Evolutionary conservation across 768 basidiomycete species (phyloP), one percentile per base, ranked within the genome.

Genomic region (Kwoniella sp.): DNA sequence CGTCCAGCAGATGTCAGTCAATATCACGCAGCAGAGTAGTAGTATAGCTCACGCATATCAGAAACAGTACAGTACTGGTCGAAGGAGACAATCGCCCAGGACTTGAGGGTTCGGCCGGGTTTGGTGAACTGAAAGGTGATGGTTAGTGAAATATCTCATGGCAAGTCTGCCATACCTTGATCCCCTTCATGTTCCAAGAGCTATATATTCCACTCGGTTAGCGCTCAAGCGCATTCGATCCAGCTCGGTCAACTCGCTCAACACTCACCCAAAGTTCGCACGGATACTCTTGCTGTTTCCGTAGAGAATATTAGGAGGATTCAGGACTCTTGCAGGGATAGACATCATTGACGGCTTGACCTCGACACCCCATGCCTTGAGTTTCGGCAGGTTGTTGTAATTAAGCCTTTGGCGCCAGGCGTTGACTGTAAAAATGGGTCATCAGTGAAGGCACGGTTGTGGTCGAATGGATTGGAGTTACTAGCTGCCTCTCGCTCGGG

Each of bases 341-440:
- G 59, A 53, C 73, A 76, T 73, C 72, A 79, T 71, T 11, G 71
- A 28, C 1, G 29, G 29, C 4, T 72, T 37, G 50, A 81, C 68
- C 41, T 75, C 68, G n/a, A 81, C 50, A 17, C 75, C 75, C 80
- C 80, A 81, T 17, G 73, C 70, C n/a, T 70, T 61, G 65, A 79
- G 57, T 69, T 79, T 80, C 37, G 72, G 71, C 8, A 73, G 63
- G 34, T 70, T 70, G 37, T 69, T 66, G 61, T 72, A 81, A 48
- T 70, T 63, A 12, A 81, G 73, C 48, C 55, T 73, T 15, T 51
- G 52, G 22, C 80, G 66, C 80, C 80, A 81, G 30, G 64, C 26
- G 26, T 66, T 64, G 67, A 80, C 75, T 77, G 45, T 13, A 22
- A 29, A 25, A 41, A 23, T 41, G 65, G 63, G 26, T 55, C 17